phyloP scores from a whole-genome alignment of 2,329 filamentous ascomycete species.

The Pyrenochaeta sp. region DNA sequence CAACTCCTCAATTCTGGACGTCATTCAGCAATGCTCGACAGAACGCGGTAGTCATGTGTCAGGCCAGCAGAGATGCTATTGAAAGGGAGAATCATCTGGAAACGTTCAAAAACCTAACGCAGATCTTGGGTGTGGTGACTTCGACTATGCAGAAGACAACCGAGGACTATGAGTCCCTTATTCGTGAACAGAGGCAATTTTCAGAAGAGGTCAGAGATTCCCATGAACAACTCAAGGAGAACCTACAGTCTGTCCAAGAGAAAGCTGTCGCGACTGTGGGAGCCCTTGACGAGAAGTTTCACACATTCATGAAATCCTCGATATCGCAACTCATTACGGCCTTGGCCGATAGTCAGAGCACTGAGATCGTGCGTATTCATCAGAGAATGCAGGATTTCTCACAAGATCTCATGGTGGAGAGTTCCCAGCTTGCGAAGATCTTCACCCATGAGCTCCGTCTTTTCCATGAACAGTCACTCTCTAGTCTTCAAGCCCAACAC shows the following conservation, averaged over 20 bases:
- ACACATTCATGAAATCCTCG: slow-evolving; percentile 27
- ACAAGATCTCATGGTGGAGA: slow-evolving; percentile 26
- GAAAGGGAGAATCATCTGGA: slow-evolving; percentile 60
- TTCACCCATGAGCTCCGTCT: slow-evolving; percentile 25
- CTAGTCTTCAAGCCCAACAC: slow-evolving; percentile 23
- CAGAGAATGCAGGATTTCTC: slow-evolving; percentile 31
- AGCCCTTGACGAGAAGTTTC: slow-evolving; percentile 28
- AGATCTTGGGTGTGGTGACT: slow-evolving; percentile 34
- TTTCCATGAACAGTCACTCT: slow-evolving; percentile 22
- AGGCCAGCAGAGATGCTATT: slow-evolving; percentile 65
- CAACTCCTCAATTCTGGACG: slow-evolving; percentile 67
- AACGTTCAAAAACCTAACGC: slow-evolving; percentile 43
- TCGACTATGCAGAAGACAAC: slow-evolving; percentile 30
- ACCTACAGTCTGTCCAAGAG: slow-evolving; percentile 27
- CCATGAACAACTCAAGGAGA: slow-evolving; percentile 26
- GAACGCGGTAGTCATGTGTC: slow-evolving; percentile 69
- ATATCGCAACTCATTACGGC: slow-evolving; percentile 28
- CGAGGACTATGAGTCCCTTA: slow-evolving; percentile 33
- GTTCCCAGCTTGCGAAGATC: slow-evolving; percentile 21
- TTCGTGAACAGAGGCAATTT: slow-evolving; percentile 35
- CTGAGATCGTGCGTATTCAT: slow-evolving; percentile 22
- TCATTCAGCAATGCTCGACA: slow-evolving; percentile 70
- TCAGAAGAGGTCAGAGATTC: slow-evolving; percentile 29
- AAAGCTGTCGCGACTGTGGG: slow-evolving; percentile 28
- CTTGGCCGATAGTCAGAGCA: slow-evolving; percentile 24